Percentiles rank a stretch among this genome's conserved stretches.
phyloP scores from a whole-genome alignment of 306 rosid species.

The Crotalaria pallida region DNA sequence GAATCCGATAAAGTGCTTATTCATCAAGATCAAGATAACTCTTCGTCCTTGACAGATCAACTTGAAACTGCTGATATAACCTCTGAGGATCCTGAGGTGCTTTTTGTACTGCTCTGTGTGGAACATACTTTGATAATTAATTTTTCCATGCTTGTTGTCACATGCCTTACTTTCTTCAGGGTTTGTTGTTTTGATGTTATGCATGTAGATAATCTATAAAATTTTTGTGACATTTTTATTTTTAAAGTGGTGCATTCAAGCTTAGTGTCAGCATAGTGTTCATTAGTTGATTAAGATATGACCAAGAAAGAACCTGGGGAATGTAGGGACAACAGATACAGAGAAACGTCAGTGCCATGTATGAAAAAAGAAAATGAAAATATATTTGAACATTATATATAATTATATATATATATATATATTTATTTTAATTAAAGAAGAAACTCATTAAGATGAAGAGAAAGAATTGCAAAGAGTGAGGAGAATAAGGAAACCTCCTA shows the following conservation, averaged over 20 bases:
- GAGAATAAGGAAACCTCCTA: background rate
- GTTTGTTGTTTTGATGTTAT: background rate
- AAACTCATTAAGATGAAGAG: background rate
- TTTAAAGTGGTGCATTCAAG: background rate
- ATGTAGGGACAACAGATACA: background rate
- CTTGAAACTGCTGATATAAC: conserved; percentile 41
- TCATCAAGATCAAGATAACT: conserved; percentile 57
- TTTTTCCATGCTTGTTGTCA: conserved; percentile 4
- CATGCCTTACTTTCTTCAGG: background rate
- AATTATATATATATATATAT: too few relatives aligned
- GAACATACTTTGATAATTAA: conserved; percentile 5
- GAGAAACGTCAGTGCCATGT: background rate
- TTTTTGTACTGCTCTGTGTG: background rate
- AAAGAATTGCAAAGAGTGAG: background rate
- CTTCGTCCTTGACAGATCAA: conserved; percentile 50
- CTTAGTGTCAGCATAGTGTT: conserved; percentile 2
- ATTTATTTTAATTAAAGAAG: background rate
- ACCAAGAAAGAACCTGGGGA: conserved; percentile 12
- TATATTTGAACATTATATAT: background rate
- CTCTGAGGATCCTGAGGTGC: conserved; percentile 64
- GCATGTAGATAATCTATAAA: background rate
- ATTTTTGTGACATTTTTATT: background rate
- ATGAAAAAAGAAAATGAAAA: background rate
- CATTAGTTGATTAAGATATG: conserved; percentile 4
- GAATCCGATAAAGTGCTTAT: conserved; percentile 65